A percentile compares a stretch with the other conserved stretches of the same genome.
Conservation (phyloP, 2,329 filamentous ascomycete genomes). For the Blastomyces parvus region DNA sequence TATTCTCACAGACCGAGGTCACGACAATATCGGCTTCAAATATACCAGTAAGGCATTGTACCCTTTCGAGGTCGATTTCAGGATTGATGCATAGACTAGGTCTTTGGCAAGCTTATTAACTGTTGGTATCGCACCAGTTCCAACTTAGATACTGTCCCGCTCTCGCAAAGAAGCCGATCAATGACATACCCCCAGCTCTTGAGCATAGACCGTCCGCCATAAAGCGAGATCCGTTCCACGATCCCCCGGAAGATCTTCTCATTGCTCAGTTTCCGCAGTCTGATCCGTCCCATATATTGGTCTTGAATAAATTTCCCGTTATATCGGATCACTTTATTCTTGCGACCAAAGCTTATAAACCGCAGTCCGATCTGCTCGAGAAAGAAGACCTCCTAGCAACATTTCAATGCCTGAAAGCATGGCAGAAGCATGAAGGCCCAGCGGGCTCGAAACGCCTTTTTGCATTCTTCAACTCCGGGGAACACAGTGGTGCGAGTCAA, state of each 20-base stretch:
- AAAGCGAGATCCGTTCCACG: conserved; percentile 38
- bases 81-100: too few species aligned
- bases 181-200: conserved; percentile 10
- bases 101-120: background rate
- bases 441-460: conserved; percentile 27
- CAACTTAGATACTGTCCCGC: conserved; percentile 43
- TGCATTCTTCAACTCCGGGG: conserved; percentile 43
- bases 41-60: conserved; percentile 25
- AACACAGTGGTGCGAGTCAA: conserved; percentile 41
- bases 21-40: conserved; percentile 27
- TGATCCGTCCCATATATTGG: conserved; percentile 31
- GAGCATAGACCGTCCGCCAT: conserved; percentile 9
- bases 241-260: conserved; percentile 35
- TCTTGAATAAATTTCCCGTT: conserved; percentile 42
- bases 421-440: conserved; percentile 21
- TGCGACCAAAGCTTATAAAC: conserved; percentile 36
- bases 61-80: background rate
- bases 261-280: conserved; percentile 29
- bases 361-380: conserved; percentile 38
- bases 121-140: conserved; percentile 25
- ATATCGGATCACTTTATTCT: conserved; percentile 43
- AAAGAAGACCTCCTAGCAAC: conserved; percentile 34
- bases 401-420: conserved; percentile 35
- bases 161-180: conserved; percentile 36
- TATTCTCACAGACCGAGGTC: conserved; percentile 34